Percentiles rank a stretch among this genome's conserved stretches.
Conservation (phyloP, 208 protist species). For the Phytomonas sp. region DNA sequence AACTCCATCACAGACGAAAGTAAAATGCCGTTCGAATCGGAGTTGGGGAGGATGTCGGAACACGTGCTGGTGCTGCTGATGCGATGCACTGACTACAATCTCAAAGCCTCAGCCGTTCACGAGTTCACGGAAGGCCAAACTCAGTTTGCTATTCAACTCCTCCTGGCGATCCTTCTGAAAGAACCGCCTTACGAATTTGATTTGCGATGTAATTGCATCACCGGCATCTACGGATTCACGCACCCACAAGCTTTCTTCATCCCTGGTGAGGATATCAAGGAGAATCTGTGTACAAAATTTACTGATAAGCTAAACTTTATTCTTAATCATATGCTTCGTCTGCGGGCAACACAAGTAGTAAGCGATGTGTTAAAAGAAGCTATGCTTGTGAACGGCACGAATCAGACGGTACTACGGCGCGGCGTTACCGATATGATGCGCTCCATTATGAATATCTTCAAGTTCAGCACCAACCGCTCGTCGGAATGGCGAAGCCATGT, state of each 20-base stretch:
- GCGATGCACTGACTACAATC: constrained; percentile 82
- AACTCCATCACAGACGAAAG: constrained; percentile 76
- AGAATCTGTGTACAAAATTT: constrained; percentile 75
- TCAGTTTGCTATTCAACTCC: constrained; percentile 88
- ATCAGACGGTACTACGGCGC: constrained; percentile 15
- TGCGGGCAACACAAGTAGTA: constrained; percentile 77
- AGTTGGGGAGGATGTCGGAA: constrained; percentile 89
- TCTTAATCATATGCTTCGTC: constrained; percentile 74
- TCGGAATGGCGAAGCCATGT: constrained; percentile 88
- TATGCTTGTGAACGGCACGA: constrained; percentile 19
- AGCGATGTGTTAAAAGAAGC: constrained; percentile 74
- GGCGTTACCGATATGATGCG: constrained; percentile 79
- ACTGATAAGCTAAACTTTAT: constrained; percentile 87
- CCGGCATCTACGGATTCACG: constrained; percentile 79
- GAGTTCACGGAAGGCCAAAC: constrained; percentile 87
- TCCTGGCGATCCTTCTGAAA: constrained; percentile 88
- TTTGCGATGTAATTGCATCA: constrained; percentile 87
- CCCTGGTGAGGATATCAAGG: constrained; percentile 49
- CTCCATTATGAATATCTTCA: constrained; percentile 89
- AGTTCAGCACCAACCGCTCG: constrained; percentile 62
- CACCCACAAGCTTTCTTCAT: constrained; percentile 87
- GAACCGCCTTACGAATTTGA: constrained; percentile 85
- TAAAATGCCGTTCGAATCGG: constrained; percentile 79
- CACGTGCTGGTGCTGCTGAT: constrained; percentile 89
- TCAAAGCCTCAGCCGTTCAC: constrained; percentile 79